Evolutionary conservation across 495 filamentous ascomycete genomes (phyloP), one percentile per base, ranked within the genome.

Genomic region (Neurospora sp.): DNA sequence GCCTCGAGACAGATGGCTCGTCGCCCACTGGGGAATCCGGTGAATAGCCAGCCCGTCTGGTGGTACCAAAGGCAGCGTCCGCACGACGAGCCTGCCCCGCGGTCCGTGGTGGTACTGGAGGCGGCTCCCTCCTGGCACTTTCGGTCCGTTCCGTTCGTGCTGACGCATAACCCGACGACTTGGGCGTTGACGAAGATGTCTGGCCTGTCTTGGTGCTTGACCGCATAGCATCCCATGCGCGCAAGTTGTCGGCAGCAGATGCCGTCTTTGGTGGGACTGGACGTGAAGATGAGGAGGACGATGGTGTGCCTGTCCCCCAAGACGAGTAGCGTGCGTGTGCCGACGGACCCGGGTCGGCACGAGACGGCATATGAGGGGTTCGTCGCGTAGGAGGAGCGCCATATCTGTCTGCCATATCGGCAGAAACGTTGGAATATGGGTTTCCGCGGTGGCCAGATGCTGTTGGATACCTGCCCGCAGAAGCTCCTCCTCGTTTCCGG

Each of bases 141-240:
- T 65, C 70, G 68, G 70, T 68, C 14, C 74, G 71, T 31, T 81
- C 83, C 76, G 86, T 88, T 69, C 37, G 73, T 18, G 53, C 22
- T 65, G 22, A 37, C 53, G 53, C 53, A 65, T 65, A 65, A 35
- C 53, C 53, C 14, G 53, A 65, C 22, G 53, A 35, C 53, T 65
- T 65, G 27, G 53, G 53, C 11, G 53, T 65, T 18, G 53, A 35
- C 31, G 53, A 65, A 18, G 53, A 65, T 72, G 38, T 69, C 42
- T 37, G 72, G 73, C 10, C 69, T 14, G 69, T n/a, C 73, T 75
- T 48, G 53, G 59, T 61, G 59, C 59, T 72, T n/a, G 71, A 69
- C 22, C 79, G 68, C 89, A 94, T 91, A n/a, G 87, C 86, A 74
- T 91, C 86, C 84, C 91, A 96, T 4, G 90, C 91, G 46, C 87